Conservation (phyloP, 306 rosid species). For the Sesbania bispinosa region DNA sequence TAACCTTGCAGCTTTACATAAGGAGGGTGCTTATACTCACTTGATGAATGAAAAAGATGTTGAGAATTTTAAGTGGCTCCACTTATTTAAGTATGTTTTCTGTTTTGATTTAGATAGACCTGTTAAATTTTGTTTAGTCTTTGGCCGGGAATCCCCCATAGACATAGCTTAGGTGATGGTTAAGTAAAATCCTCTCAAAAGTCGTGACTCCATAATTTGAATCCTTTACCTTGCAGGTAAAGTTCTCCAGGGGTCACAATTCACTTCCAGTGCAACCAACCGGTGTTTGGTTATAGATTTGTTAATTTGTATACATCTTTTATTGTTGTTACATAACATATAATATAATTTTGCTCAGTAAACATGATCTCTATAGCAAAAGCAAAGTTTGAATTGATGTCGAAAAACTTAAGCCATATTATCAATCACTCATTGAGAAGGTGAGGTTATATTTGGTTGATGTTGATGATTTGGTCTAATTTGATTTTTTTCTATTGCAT, state of each 20-base stretch:
- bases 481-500: not conserved
- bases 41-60: slow-evolving; percentile 69
- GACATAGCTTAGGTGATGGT: too few relatives aligned
- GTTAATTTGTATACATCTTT: not conserved
- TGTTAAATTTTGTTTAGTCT: too few relatives aligned
- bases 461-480: not conserved
- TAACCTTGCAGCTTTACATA: slow-evolving; percentile 60
- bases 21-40: slow-evolving; percentile 61
- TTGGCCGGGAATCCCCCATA: too few relatives aligned
- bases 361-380: slow-evolving; percentile 84
- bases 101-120: not conserved
- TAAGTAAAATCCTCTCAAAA: too few relatives aligned
- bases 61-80: slow-evolving; percentile 78
- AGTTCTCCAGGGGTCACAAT: too few relatives aligned
- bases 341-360: slow-evolving; percentile 34
- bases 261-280: too few relatives aligned
- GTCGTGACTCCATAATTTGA: too few relatives aligned
- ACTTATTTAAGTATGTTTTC: slow-evolving; percentile 23
- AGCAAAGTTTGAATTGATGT: slow-evolving; percentile 65
- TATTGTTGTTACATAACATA: too few relatives aligned
- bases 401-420: slow-evolving; percentile 70
- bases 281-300: too few relatives aligned
- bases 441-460: slow-evolving; percentile 29
- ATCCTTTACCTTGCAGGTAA: too few relatives aligned
- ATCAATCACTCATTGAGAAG: slow-evolving; percentile 68